A percentile compares a stretch with the other conserved stretches of the same genome.
Evolutionary conservation across 257 asterid species (phyloP).

Genomic region (Lycium ferocissimum): DNA sequence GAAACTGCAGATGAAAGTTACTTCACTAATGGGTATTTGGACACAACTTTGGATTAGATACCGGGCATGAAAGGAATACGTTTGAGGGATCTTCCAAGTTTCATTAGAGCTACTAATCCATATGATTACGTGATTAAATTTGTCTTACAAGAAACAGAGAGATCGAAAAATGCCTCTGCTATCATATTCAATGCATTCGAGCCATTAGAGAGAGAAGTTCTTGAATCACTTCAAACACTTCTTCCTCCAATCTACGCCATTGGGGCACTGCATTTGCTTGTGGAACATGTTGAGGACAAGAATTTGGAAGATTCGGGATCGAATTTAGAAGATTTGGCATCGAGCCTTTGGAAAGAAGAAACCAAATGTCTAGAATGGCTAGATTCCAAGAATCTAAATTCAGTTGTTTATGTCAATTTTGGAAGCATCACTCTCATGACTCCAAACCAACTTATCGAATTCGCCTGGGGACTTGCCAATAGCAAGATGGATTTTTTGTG

Average conservation of each 20-base stretch:
- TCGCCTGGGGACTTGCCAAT: conserved; percentile 36
- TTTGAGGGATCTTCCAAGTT: conserved; percentile 52
- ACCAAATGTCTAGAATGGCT: conserved; percentile 58
- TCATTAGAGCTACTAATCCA: conserved; percentile 43
- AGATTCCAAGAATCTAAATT: conserved; percentile 44
- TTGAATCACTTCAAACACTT: conserved; percentile 39
- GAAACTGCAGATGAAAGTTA: conserved; percentile 34
- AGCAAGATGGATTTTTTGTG: conserved; percentile 33
- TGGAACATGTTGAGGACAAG: conserved; percentile 27
- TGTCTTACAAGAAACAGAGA: conserved; percentile 27
- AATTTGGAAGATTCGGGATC: conserved; percentile 35
- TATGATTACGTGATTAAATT: conserved; percentile 49
- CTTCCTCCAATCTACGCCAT: conserved; percentile 49
- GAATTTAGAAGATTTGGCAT: conserved; percentile 9
- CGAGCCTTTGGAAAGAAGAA: conserved; percentile 58
- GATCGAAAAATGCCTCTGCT: conserved; percentile 45
- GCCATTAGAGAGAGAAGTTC: conserved; percentile 46
- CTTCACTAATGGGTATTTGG: conserved; percentile 56
- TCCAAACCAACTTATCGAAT: conserved; percentile 20
- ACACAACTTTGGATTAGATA: conserved; percentile 44
- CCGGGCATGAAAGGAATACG: conserved; percentile 49
- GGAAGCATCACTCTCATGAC: conserved; percentile 44
- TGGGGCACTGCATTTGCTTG: conserved; percentile 57
- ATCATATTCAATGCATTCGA: conserved; percentile 57
- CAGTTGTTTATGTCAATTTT: conserved; percentile 55